A percentile compares a stretch with the other conserved stretches of the same genome.
Conservation (phyloP, 2,329 filamentous ascomycete genomes). For the Akanthomyces dipterigenus region DNA sequence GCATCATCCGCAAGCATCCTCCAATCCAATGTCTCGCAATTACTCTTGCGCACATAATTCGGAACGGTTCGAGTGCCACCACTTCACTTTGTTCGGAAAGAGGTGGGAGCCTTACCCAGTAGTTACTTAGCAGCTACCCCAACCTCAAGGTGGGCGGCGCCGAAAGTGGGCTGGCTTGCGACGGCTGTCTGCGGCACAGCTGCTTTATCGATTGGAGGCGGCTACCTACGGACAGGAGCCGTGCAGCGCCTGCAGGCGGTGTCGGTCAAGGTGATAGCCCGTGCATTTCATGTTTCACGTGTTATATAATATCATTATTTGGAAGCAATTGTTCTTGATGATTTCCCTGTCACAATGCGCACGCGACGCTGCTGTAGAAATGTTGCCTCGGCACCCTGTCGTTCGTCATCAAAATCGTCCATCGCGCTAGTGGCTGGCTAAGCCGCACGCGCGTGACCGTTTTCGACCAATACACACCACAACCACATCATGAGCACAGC, state of each 20-base stretch:
- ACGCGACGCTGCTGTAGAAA: no score
- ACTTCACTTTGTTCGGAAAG: no score
- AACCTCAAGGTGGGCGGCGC: not conserved
- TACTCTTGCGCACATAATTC: not conserved
- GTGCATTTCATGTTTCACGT: no score
- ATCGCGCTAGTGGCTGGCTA: conserved; percentile 6
- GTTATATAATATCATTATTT: no score
- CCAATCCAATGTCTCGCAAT: conserved; percentile 7
- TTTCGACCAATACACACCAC: conserved; percentile 2
- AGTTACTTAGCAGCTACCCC: no score
- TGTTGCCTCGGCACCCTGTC: no score
- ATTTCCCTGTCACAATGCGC: no score
- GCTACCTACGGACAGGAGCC: conserved; percentile 1
- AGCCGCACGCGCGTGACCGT: conserved; percentile 1
- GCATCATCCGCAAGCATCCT: not conserved
- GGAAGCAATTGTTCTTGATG: no score
- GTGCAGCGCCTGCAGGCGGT: not conserved
- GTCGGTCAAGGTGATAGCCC: no score
- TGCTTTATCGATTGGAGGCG: conserved; percentile 16
- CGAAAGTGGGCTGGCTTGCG: conserved; percentile 12
- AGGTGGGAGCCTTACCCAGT: no score
- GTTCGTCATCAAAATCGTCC: not conserved
- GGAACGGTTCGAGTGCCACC: no score
- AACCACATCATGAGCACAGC: no score
- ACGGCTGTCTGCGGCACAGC: conserved; percentile 24